These are phyloP conservation scores for Onygena corvina DNA, from an alignment of 2,329 filamentous ascomycete genomes.

Conservation along the genomic window DNA sequence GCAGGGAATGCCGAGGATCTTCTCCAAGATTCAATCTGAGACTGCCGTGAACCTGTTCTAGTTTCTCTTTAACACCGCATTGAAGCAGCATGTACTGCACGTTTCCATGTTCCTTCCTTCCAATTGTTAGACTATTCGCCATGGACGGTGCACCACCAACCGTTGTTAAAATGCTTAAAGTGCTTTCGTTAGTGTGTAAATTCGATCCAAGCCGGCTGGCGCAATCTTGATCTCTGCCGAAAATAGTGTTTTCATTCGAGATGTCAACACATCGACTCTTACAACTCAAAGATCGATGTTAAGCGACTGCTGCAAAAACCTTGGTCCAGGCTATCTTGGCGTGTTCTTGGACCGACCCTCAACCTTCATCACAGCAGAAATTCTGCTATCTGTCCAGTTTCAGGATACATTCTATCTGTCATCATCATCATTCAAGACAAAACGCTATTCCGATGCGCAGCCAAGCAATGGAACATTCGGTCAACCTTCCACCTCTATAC, in stretches of 20 bases:
- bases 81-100: background rate
- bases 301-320: background rate
- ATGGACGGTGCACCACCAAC: background rate
- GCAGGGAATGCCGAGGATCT: constrained; percentile 1
- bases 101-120: background rate
- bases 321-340: background rate
- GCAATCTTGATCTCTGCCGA: background rate
- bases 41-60: background rate
- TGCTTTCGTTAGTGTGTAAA: background rate
- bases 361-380: background rate
- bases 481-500: background rate
- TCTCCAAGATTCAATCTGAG: background rate
- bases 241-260: background rate
- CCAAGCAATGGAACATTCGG: constrained; percentile 3
- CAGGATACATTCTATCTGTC: no score
- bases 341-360: background rate
- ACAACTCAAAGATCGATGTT: background rate
- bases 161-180: background rate
- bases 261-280: background rate
- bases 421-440: background rate
- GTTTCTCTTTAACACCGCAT: background rate
- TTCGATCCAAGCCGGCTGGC: constrained; percentile 1
- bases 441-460: background rate
- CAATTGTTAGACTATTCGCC: background rate
- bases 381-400: background rate